Evolutionary conservation across 164 flowering plant genomes (phyloP), one percentile per base, ranked within the genome.

Genomic region (Magnolia officinalis): DNA sequence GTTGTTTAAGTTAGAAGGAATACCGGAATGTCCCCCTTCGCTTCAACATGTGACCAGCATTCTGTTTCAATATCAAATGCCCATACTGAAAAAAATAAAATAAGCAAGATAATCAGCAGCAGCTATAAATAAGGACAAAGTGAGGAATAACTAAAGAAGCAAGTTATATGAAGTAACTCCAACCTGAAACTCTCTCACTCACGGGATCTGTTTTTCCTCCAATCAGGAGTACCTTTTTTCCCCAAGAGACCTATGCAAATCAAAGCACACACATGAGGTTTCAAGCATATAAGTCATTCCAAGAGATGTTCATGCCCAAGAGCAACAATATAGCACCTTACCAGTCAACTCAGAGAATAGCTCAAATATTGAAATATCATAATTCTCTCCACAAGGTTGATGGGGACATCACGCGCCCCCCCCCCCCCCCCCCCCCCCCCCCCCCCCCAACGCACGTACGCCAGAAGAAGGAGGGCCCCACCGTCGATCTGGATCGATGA

Each of bases 21-120:
- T 94, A 96, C 99, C 88, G 99, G 99, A 73, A 93, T 80, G 64
- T 92, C 98, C 71, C 99, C 99, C 83, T 94, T 96, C 24, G 97
- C 92, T 80, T 96, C 99, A 84, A 92, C 78, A 71, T 88, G 85
- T 21, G 99, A 92, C 99, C 99, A 96, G 77, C 97, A 90, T 76
- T 92, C 97, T 71, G 91, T 83, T 74, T 92, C 99, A 61, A 89
- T 87, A 82, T 96, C 98, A 84, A 94, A 92, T 73, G 89, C 87
- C 99, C 98, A 94, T 26, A 96, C 99, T 96, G 84, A 72, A 82
- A 79, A 71, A 19, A 63, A 67, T 45, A 71, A 29, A 77, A 31
- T 37, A 71, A 64, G 50, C 26, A 50, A 20, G 50, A 61, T 13
- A 74, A 19, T 49, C 74, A 21, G 19, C 49, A 59, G 23, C 16